Conservation (phyloP, 495 filamentous ascomycete genomes). For the Aspergillus indologenus region DNA sequence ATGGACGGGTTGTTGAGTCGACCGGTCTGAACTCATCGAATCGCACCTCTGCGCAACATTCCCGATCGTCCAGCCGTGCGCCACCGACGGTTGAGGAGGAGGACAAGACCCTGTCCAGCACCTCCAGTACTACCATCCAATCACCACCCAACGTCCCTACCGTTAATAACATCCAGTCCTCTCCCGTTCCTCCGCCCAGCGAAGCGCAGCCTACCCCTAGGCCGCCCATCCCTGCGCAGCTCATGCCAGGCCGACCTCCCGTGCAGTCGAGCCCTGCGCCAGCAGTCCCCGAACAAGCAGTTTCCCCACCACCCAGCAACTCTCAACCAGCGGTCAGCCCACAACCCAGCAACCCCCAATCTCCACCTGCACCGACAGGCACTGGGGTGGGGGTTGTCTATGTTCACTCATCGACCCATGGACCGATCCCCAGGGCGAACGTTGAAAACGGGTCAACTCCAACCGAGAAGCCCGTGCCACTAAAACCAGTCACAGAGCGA, state of each 20-base stretch:
- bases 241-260: background rate
- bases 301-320: background rate
- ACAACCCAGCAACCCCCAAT: background rate
- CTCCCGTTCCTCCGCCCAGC: background rate
- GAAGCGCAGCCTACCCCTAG: background rate
- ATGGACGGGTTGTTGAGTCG: slow-evolving; percentile 41
- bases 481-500: slow-evolving; percentile 18
- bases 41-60: slow-evolving; percentile 33
- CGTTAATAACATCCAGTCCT: background rate
- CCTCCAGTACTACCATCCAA: background rate
- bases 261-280: background rate
- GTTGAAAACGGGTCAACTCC: slow-evolving; percentile 1
- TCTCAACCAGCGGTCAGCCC: too few species aligned
- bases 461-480: background rate
- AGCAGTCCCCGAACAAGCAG: background rate
- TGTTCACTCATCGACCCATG: slow-evolving; percentile 38
- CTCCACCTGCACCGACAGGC: slow-evolving; percentile 1
- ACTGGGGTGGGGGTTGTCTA: slow-evolving; percentile 22
- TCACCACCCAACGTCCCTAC: background rate
- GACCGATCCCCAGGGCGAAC: slow-evolving; percentile 27
- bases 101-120: slow-evolving; percentile 12
- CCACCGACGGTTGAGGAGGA: slow-evolving; percentile 33
- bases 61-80: slow-evolving; percentile 34
- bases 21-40: slow-evolving; percentile 29
- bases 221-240: background rate